A percentile compares a stretch with the other conserved stretches of the same genome.
Conservation (phyloP, 768 basidiomycete species). For the Rubroboletus pulcherrimus region DNA sequence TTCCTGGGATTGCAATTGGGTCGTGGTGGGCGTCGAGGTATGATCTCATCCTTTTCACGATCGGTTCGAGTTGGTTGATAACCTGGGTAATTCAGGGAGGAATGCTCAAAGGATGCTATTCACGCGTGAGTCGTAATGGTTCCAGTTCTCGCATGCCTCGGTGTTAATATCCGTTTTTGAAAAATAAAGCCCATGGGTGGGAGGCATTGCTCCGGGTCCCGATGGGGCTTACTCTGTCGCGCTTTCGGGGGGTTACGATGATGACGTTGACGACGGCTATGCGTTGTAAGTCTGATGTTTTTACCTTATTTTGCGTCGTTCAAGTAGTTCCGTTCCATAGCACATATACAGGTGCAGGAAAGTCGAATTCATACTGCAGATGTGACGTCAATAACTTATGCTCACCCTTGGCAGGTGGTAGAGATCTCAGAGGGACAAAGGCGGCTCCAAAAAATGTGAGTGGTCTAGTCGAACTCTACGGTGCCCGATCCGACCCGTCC, state of each 20-base stretch:
- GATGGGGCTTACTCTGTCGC: slow-evolving; percentile 83
- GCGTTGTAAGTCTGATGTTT: slow-evolving; percentile 58
- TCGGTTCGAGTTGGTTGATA: background rate
- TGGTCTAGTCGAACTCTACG: background rate
- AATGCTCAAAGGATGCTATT: slow-evolving; percentile 72
- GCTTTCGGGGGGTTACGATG: slow-evolving; percentile 85
- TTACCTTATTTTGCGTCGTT: background rate
- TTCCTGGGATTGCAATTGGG: slow-evolving; percentile 76
- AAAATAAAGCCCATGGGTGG: slow-evolving; percentile 67
- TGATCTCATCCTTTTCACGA: slow-evolving; percentile 13
- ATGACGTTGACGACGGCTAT: slow-evolving; percentile 79
- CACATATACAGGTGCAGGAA: slow-evolving; percentile 79
- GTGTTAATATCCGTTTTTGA: background rate
- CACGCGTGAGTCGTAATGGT: slow-evolving; percentile 65
- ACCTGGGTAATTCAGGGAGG: slow-evolving; percentile 33
- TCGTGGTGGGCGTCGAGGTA: slow-evolving; percentile 78
- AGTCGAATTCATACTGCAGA: background rate
- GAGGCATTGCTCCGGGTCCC: slow-evolving; percentile 61
- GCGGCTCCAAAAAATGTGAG: slow-evolving; percentile 77
- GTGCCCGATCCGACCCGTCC: background rate
- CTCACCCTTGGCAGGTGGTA: slow-evolving; percentile 52
- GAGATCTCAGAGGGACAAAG: slow-evolving; percentile 84
- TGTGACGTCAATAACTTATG: background rate
- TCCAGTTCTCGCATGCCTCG: background rate
- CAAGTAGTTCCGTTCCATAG: slow-evolving; percentile 21